Percentiles rank a stretch among this genome's conserved stretches.
phyloP scores from a whole-genome alignment of 768 basidiomycete genomes.

The Arthromyces matolae region DNA sequence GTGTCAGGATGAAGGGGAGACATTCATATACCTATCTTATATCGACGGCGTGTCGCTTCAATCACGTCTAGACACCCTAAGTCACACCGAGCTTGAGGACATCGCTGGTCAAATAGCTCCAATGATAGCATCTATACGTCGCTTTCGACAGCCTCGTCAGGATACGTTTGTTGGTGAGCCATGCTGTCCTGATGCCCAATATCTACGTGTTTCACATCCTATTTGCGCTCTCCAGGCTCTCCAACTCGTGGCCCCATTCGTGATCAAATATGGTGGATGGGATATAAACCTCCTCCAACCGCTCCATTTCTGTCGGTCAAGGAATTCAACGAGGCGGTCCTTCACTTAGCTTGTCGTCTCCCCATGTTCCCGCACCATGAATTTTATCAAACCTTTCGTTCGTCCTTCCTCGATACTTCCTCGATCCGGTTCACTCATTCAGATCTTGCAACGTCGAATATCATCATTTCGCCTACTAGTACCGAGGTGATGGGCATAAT shows the following conservation, averaged over 20 bases:
- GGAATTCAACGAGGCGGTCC: conserved; percentile 2
- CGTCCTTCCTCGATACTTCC: not conserved
- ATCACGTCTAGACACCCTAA: not conserved
- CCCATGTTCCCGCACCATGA: not conserved
- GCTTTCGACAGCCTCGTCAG: not conserved
- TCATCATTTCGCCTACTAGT: not conserved
- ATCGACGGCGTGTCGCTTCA: no score
- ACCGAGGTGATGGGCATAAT: conserved; percentile 17
- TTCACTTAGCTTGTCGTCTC: not conserved
- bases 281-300: not conserved
- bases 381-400: not conserved
- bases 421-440: conserved; percentile 2
- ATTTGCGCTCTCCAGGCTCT: not conserved
- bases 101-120: conserved; percentile 1
- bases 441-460: not conserved
- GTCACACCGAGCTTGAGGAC: not conserved
- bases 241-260: conserved; percentile 1
- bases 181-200: not conserved
- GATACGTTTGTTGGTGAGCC: not conserved
- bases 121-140: conserved; percentile 3
- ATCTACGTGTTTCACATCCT: not conserved
- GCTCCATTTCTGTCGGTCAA: not conserved
- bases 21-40: no score
- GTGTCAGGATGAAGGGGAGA: no score
- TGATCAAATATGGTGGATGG: conserved; percentile 1